These are phyloP conservation scores for Cercospora janseana DNA, from an alignment of 2,329 filamentous ascomycete genomes.

Conservation along the genomic window DNA sequence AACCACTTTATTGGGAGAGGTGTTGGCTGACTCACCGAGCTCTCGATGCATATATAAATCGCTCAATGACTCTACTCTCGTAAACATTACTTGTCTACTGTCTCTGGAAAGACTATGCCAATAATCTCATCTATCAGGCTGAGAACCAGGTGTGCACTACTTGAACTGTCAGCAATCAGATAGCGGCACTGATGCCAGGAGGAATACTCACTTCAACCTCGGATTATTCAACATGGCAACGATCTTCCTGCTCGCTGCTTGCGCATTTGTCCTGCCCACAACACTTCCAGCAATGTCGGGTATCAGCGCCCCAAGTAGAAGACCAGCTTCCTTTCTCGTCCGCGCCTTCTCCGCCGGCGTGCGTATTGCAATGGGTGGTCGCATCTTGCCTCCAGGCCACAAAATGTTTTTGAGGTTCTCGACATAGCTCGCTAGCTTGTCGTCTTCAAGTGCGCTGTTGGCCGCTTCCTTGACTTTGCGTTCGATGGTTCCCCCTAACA, in stretches of 20 bases:
- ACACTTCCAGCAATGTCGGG: conserved; percentile 91
- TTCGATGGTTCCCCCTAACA: conserved; percentile 93
- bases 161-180: conserved; percentile 28
- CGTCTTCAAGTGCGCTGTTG: conserved; percentile 70
- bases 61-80: too few species aligned
- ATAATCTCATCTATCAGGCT: conserved; percentile 51
- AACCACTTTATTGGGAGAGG: neutral
- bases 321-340: conserved; percentile 79
- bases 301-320: conserved; percentile 84
- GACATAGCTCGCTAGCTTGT: conserved; percentile 74
- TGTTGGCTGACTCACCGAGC: neutral
- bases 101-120: conserved; percentile 44
- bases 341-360: conserved; percentile 71
- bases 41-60: neutral
- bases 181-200: neutral
- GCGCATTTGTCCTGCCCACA: conserved; percentile 86
- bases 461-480: conserved; percentile 88
- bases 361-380: conserved; percentile 54
- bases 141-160: conserved; percentile 51
- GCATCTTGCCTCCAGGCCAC: conserved; percentile 71
- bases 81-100: conserved; percentile 20
- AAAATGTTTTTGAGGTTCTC: conserved; percentile 69
- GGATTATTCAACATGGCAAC: conserved; percentile 91
- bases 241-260: conserved; percentile 81
- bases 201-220: conserved; percentile 71